Conservation (phyloP, 2,329 filamentous ascomycete genomes). For the Penicillium sp. region DNA sequence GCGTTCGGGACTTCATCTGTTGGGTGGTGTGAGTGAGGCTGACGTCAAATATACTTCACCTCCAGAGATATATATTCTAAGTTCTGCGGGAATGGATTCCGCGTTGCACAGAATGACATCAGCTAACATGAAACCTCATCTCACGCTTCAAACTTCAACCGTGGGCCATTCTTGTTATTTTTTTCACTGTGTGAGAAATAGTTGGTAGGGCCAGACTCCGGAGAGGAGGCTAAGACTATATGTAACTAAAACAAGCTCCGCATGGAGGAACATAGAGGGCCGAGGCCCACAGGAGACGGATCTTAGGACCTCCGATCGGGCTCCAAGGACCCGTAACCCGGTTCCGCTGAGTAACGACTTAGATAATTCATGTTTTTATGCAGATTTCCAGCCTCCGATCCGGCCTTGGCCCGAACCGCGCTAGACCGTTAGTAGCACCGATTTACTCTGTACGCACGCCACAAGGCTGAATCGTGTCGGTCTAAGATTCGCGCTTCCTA, state of each 20-base stretch:
- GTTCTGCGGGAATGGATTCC: not conserved
- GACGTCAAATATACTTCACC: constrained; percentile 24
- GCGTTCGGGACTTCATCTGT: not conserved
- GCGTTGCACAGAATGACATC: not conserved
- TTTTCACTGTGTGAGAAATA: not conserved
- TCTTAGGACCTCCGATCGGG: no score
- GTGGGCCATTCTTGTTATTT: no score
- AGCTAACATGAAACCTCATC: not conserved
- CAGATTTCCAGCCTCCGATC: no score
- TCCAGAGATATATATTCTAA: not conserved
- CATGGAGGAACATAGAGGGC: not conserved
- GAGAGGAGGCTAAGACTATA: not conserved
- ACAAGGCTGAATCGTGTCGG: no score
- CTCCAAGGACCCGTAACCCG: no score
- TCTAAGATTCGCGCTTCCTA: no score
- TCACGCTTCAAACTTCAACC: no score
- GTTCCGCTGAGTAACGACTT: not conserved
- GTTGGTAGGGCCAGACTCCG: not conserved
- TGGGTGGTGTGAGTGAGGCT: constrained; percentile 10
- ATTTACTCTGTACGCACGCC: no score
- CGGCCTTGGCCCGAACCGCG: no score
- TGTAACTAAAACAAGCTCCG: not conserved
- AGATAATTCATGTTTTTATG: no score
- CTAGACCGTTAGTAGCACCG: no score
- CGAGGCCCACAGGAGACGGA: no score